Conservation (phyloP, 2,329 filamentous ascomycete genomes). For the Aureobasidium leucospermi region DNA sequence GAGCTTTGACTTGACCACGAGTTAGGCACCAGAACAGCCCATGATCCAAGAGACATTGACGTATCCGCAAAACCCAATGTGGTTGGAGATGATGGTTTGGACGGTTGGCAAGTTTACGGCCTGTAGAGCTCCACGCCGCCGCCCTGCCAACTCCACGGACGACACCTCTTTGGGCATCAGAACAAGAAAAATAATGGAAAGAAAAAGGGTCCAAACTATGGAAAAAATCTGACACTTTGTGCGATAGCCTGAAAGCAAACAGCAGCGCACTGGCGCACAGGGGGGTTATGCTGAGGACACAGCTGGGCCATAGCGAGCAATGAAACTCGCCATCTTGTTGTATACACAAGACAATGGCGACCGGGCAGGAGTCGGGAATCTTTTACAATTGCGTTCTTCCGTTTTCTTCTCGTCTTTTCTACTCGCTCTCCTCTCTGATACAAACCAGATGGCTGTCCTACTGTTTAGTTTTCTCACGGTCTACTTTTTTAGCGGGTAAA, state of each 20-base stretch:
- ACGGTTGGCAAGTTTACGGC: conserved; percentile 9
- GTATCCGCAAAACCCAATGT: neutral
- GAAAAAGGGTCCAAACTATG: neutral
- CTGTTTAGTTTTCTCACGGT: neutral
- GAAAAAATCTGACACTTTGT: neutral
- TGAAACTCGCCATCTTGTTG: neutral
- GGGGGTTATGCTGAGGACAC: neutral
- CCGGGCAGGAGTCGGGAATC: neutral
- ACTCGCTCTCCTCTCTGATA: neutral
- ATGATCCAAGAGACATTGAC: conserved; percentile 9
- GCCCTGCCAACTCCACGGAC: neutral
- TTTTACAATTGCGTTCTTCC: neutral
- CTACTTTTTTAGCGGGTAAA: conserved; percentile 3
- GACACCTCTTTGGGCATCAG: neutral
- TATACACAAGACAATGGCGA: conserved; percentile 3
- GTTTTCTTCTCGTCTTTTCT: neutral
- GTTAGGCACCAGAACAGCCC: conserved; percentile 28
- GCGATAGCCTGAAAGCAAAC: neutral
- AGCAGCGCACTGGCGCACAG: neutral
- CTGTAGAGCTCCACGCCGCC: neutral
- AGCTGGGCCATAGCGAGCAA: neutral
- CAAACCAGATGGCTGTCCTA: neutral
- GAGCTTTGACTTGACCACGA: conserved; percentile 71
- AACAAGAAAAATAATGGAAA: neutral
- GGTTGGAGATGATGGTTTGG: conserved; percentile 8